Conservation (phyloP, 768 basidiomycete species). For the Mycena epipterygia region DNA sequence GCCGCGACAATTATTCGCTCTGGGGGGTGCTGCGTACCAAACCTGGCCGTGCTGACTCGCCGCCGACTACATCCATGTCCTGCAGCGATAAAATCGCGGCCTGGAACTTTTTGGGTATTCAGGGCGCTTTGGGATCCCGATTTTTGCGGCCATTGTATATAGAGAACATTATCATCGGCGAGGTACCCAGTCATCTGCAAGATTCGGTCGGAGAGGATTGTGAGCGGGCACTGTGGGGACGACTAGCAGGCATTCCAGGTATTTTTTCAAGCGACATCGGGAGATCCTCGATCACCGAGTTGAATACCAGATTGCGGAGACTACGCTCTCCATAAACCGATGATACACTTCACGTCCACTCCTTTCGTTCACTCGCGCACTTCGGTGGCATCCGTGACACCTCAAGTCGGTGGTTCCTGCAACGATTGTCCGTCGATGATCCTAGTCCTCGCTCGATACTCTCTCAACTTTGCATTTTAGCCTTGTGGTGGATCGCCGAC, state of each 20-base stretch:
- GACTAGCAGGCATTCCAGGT: conserved; percentile 65
- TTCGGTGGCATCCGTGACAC: conserved; percentile 40
- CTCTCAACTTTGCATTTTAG: conserved; percentile 50
- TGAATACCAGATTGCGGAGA: conserved; percentile 41
- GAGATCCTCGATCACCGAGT: too few species aligned
- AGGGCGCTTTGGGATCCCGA: conserved; percentile 80
- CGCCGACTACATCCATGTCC: conserved; percentile 87
- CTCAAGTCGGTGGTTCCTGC: conserved; percentile 60
- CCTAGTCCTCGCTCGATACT: too few species aligned
- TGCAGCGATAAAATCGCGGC: conserved; percentile 95
- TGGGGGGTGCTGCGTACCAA: conserved; percentile 91
- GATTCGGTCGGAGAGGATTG: conserved; percentile 70
- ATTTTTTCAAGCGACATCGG: background rate
- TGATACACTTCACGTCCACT: conserved; percentile 69
- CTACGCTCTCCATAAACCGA: conserved; percentile 65
- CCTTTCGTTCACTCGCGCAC: conserved; percentile 72
- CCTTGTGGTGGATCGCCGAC: conserved; percentile 79
- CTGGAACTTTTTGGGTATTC: conserved; percentile 89
- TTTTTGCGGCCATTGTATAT: conserved; percentile 77
- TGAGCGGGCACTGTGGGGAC: conserved; percentile 72
- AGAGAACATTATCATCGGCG: conserved; percentile 77
- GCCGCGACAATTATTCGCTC: conserved; percentile 83
- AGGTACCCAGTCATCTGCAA: conserved; percentile 61
- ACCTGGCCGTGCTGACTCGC: conserved; percentile 92
- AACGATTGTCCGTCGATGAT: conserved; percentile 77